Conservation (phyloP, 2,329 filamentous ascomycete genomes). For the Emericellopsis atlantica region DNA sequence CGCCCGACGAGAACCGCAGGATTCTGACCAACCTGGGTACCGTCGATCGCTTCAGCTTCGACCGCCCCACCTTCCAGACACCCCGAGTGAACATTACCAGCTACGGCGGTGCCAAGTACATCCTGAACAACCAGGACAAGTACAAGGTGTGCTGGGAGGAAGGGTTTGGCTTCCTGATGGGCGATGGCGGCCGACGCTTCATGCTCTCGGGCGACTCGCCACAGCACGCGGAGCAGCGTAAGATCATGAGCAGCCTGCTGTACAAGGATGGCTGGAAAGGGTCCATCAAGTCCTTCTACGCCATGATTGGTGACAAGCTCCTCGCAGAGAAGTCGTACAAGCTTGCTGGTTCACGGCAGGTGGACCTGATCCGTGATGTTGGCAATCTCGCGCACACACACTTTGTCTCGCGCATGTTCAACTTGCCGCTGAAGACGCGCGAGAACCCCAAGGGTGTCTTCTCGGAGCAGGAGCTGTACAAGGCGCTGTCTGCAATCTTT, state of each 20-base stretch:
- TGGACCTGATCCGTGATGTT: constrained; percentile 60
- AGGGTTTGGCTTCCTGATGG: constrained; percentile 50
- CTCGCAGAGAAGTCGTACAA: constrained; percentile 53
- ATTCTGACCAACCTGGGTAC: constrained; percentile 58
- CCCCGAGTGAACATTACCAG: constrained; percentile 44
- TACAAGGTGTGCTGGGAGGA: constrained; percentile 57
- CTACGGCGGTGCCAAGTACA: constrained; percentile 45
- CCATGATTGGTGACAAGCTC: constrained; percentile 46
- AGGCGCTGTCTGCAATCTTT: constrained; percentile 53
- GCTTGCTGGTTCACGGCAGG: constrained; percentile 40
- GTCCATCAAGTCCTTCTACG: constrained; percentile 55
- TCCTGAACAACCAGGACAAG: constrained; percentile 46
- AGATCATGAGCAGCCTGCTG: constrained; percentile 42
- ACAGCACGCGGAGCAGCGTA: constrained; percentile 34
- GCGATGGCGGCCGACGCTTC: constrained; percentile 36
- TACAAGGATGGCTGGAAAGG: constrained; percentile 49
- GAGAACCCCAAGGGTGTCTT: constrained; percentile 47
- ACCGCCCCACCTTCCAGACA: constrained; percentile 39
- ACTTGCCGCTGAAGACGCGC: constrained; percentile 52
- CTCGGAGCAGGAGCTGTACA: constrained; percentile 42
- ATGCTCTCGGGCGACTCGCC: constrained; percentile 40
- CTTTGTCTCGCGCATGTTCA: constrained; percentile 51
- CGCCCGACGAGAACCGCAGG: constrained; percentile 58
- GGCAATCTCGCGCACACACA: constrained; percentile 54
- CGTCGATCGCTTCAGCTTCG: constrained; percentile 57